Evolutionary conservation across 75 land plant genomes (phyloP).

Genomic region (Pinus albicaulis): DNA sequence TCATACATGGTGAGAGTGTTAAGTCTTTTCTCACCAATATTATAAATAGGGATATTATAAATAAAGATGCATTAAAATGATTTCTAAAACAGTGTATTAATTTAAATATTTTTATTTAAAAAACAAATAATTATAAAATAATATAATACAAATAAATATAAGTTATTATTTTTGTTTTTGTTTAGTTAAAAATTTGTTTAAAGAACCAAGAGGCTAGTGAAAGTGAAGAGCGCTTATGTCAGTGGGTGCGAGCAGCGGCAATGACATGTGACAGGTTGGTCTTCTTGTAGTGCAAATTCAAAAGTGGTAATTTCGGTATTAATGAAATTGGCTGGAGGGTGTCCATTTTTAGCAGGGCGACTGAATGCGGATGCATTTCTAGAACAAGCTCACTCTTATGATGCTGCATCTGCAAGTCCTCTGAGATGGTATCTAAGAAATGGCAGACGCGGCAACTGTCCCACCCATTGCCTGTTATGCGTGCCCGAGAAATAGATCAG

Average conservation of each 20-base stretch:
- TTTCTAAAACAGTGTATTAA: no score
- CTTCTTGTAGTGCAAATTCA: conserved; percentile 90
- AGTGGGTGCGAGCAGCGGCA: conserved; percentile 88
- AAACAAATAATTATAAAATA: no score
- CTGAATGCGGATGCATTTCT: conserved; percentile 89
- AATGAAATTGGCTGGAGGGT: conserved; percentile 92
- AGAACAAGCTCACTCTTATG: conserved; percentile 93
- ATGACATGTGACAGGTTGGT: conserved; percentile 87
- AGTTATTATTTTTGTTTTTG: no score
- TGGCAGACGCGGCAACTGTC: conserved; percentile 89
- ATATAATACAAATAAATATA: no score
- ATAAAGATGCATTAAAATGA: no score
- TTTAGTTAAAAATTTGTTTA: no score
- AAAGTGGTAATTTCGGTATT: conserved; percentile 89
- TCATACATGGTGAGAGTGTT: no score
- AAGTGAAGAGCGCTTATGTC: conserved; percentile 77
- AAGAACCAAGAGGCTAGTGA: no score
- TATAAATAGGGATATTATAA: no score
- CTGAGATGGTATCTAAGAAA: conserved; percentile 94
- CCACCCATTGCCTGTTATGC: conserved; percentile 85
- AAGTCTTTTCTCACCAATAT: no score
- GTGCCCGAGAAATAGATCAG: conserved; percentile 85
- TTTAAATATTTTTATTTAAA: no score
- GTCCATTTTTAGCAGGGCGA: conserved; percentile 79
- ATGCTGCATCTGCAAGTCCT: conserved; percentile 83